phyloP scores from a whole-genome alignment of 2,329 filamentous ascomycete genomes.

The Lecanicillium sp. region DNA sequence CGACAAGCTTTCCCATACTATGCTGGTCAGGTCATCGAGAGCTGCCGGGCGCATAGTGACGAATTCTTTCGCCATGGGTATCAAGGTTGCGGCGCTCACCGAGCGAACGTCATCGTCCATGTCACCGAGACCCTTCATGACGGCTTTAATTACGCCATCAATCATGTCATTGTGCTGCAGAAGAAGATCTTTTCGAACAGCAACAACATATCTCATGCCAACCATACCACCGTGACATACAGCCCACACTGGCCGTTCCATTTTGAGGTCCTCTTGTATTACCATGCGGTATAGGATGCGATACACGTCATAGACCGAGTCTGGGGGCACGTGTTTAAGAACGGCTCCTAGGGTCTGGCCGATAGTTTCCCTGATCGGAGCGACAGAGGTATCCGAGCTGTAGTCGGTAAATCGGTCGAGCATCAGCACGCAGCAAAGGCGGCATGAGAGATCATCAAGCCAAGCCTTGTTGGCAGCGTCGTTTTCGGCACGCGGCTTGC shows the following conservation, averaged over 20 bases:
- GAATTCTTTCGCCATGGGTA: conserved; percentile 93
- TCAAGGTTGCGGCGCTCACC: conserved; percentile 93
- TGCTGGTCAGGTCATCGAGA: conserved; percentile 76
- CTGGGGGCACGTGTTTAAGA: conserved; percentile 71
- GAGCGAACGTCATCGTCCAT: conserved; percentile 92
- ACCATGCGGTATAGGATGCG: conserved; percentile 80
- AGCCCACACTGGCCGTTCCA: conserved; percentile 76
- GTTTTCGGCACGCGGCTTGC: conserved; percentile 67
- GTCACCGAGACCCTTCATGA: conserved; percentile 91
- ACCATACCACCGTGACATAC: conserved; percentile 98
- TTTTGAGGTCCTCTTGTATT: conserved; percentile 74
- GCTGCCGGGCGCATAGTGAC: conserved; percentile 74
- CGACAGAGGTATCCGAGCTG: conserved; percentile 93
- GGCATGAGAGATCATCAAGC: conserved; percentile 92
- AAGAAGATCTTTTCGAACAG: conserved; percentile 85
- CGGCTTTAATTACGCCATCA: conserved; percentile 83
- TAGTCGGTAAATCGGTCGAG: conserved; percentile 97
- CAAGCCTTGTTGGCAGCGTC: conserved; percentile 72
- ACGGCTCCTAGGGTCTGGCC: conserved; percentile 89
- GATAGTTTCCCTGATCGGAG: conserved; percentile 89
- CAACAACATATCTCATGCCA: conserved; percentile 87
- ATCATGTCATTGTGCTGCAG: conserved; percentile 78
- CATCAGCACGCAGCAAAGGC: conserved; percentile 92
- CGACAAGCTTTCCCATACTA: conserved; percentile 95
- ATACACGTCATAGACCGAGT: conserved; percentile 80